These are phyloP conservation scores for Phaffia tasmanica DNA, from an alignment of 768 basidiomycete species.

Conservation along the genomic window DNA sequence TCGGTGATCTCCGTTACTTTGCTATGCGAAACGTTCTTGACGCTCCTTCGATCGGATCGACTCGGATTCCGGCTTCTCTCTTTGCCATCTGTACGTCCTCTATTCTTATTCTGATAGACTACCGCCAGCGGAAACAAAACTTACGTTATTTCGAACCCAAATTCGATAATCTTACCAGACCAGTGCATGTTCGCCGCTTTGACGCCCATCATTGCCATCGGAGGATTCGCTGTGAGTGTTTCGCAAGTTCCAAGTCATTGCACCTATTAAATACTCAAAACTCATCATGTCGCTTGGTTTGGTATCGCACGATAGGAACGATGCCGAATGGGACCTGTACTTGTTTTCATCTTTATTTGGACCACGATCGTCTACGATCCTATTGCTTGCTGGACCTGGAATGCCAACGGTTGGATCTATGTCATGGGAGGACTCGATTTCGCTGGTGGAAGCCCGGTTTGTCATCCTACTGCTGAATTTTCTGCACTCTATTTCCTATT, in stretches of 20 bases:
- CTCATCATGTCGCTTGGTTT: too few species aligned
- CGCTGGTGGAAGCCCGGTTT: constrained; percentile 16
- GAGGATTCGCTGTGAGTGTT: constrained; percentile 50
- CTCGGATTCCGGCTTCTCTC: constrained; percentile 66
- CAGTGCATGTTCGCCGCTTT: constrained; percentile 35
- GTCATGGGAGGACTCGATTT: constrained; percentile 41
- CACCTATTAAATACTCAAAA: too few species aligned
- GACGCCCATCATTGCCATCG: constrained; percentile 31
- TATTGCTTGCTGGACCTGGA: constrained; percentile 74
- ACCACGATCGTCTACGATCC: constrained; percentile 74
- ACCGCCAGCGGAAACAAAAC: neutral
- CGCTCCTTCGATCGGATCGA: constrained; percentile 51
- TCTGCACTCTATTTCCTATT: neutral
- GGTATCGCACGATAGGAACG: constrained; percentile 47
- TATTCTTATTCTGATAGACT: neutral
- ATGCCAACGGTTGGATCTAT: constrained; percentile 68
- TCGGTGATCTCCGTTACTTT: constrained; percentile 74
- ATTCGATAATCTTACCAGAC: constrained; percentile 43
- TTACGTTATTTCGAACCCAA: constrained; percentile 28
- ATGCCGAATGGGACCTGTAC: constrained; percentile 61
- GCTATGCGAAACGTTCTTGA: constrained; percentile 38
- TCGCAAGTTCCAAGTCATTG: too few species aligned
- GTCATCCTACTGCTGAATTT: neutral
- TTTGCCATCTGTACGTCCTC: constrained; percentile 38
- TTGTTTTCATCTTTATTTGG: constrained; percentile 75